Percentiles rank a stretch among this genome's conserved stretches.
These are phyloP conservation scores for Solanum pinnatisectum DNA, from an alignment of 257 asterid species.

Conservation along the genomic window DNA sequence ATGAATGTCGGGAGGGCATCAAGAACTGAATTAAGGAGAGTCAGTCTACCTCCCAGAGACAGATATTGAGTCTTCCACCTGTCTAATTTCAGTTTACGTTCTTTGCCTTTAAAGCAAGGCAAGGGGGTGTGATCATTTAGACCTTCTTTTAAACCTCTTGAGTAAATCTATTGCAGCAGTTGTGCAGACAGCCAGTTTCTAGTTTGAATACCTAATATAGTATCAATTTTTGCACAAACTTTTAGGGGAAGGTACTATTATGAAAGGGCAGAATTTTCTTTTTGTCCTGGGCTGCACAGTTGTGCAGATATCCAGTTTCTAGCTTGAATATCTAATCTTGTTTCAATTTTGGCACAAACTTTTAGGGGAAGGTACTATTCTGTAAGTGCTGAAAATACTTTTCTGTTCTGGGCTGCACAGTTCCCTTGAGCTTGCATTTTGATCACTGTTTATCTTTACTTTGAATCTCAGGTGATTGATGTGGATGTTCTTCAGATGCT, in stretches of 20 bases:
- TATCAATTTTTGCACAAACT: not conserved
- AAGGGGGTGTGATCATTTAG: not conserved
- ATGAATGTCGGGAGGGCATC: not conserved
- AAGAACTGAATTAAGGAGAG: not conserved
- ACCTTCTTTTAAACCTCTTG: not conserved
- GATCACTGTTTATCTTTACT: not conserved
- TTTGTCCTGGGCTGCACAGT: not conserved
- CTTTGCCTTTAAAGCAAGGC: not conserved
- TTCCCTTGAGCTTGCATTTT: not conserved
- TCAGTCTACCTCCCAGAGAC: not conserved
- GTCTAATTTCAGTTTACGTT: not conserved
- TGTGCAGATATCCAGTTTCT: not conserved
- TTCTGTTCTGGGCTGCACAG: not conserved
- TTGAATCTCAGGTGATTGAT: conserved; percentile 48
- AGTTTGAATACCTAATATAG: not conserved
- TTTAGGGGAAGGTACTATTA: not conserved
- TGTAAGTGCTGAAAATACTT: not conserved
- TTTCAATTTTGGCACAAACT: not conserved
- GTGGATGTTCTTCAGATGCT: conserved; percentile 53
- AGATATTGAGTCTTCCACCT: not conserved
- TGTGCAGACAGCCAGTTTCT: not conserved
- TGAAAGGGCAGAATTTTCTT: not conserved
- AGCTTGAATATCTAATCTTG: not conserved
- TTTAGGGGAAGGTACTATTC: not conserved
- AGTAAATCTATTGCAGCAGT: not conserved